Evolutionary conservation across 352 stramenopile species (phyloP).

Genomic region (Phytophthora meadii): DNA sequence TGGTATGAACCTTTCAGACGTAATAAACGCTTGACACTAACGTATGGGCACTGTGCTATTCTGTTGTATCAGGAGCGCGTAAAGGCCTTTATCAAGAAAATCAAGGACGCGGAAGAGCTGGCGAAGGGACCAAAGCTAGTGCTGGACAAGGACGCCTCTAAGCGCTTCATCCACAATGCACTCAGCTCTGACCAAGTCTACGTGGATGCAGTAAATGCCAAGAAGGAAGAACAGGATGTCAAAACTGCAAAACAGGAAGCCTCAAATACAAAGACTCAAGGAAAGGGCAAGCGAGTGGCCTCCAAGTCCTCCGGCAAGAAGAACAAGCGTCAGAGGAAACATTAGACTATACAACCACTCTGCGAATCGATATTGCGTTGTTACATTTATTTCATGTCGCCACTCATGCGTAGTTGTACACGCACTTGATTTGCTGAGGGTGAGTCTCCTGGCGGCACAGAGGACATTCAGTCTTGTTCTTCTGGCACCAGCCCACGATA

Average conservation of each 20-base stretch:
- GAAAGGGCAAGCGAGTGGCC: conserved; percentile 31
- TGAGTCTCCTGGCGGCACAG: conserved; percentile 88
- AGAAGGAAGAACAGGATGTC: conserved; percentile 43
- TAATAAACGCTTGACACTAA: too few species aligned
- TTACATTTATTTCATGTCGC: conserved; percentile 22
- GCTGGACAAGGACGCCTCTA: conserved; percentile 82
- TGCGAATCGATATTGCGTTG: conserved; percentile 35
- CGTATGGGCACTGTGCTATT: background rate
- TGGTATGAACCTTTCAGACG: conserved; percentile 39
- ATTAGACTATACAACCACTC: conserved; percentile 29
- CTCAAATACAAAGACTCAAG: conserved; percentile 47
- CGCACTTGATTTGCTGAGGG: conserved; percentile 91
- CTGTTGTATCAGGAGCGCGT: conserved; percentile 68
- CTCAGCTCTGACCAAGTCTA: conserved; percentile 89
- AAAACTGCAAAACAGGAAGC: conserved; percentile 25
- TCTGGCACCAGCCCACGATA: conserved; percentile 93
- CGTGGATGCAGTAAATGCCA: conserved; percentile 66
- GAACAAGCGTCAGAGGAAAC: conserved; percentile 60
- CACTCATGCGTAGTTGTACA: conserved; percentile 86
- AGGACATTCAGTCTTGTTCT: conserved; percentile 91
- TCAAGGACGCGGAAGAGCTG: conserved; percentile 88
- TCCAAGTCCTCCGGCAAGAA: conserved; percentile 53
- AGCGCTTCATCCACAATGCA: conserved; percentile 86
- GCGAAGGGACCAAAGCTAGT: conserved; percentile 76
- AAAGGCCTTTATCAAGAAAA: conserved; percentile 90